Percentiles rank a stretch among this genome's conserved stretches.
These are phyloP conservation scores for Zizania palustris DNA, from an alignment of 202 grass and related monocot species.

Conservation along the genomic window DNA sequence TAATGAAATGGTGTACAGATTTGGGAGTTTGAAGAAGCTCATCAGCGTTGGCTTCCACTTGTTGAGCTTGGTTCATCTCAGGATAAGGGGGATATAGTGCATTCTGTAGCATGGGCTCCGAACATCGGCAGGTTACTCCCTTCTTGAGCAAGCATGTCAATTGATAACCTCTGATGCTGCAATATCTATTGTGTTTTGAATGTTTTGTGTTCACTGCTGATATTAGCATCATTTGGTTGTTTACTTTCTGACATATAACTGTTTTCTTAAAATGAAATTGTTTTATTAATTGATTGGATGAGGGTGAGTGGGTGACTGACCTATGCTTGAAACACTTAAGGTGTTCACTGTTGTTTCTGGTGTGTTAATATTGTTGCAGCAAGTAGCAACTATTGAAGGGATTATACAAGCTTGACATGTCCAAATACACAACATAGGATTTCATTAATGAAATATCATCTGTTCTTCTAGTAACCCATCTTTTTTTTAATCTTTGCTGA, in stretches of 20 bases:
- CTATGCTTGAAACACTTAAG: background rate
- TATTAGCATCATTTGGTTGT: constrained; percentile 27
- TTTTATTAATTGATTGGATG: background rate
- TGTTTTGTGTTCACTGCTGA: constrained; percentile 19
- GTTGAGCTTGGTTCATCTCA: constrained; percentile 73
- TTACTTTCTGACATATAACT: constrained; percentile 17
- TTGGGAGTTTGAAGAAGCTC: constrained; percentile 90
- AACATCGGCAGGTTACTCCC: constrained; percentile 82
- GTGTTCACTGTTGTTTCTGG: constrained; percentile 14
- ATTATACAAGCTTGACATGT: background rate
- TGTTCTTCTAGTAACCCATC: background rate
- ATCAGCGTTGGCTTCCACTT: constrained; percentile 85
- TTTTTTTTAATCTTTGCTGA: background rate
- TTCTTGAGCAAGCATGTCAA: constrained; percentile 18
- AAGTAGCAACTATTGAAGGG: background rate
- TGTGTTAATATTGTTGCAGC: background rate
- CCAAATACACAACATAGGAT: background rate
- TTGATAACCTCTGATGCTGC: constrained; percentile 23
- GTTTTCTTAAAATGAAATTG: background rate
- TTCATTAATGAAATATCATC: background rate
- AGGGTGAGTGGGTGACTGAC: background rate
- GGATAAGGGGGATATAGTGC: constrained; percentile 67
- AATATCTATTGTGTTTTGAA: background rate
- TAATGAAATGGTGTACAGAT: constrained; percentile 59
- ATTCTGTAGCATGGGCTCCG: constrained; percentile 91